These are phyloP conservation scores for Phytophthora tentaculata DNA, from an alignment of 352 stramenopile species.

Conservation along the genomic window DNA sequence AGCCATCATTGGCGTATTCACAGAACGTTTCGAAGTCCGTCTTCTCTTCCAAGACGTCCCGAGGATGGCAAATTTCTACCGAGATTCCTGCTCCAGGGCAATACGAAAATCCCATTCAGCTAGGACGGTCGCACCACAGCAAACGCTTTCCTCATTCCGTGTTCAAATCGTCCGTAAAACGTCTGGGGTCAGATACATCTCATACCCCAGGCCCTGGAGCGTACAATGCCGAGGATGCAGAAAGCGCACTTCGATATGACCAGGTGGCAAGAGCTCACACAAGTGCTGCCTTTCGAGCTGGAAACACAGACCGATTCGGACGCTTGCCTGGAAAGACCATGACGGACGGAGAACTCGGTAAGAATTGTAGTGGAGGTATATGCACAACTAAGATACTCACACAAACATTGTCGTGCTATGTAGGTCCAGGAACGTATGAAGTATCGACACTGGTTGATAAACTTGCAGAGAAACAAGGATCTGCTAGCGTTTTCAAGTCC, in stretches of 20 bases:
- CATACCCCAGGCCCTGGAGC: slow-evolving; percentile 60
- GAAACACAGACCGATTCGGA: slow-evolving; percentile 66
- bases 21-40: slow-evolving; percentile 66
- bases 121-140: slow-evolving; percentile 34
- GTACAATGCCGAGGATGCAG: slow-evolving; percentile 73
- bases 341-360: slow-evolving; percentile 61
- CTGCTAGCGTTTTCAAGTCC: slow-evolving; percentile 46
- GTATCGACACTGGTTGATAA: slow-evolving; percentile 31
- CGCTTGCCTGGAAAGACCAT: slow-evolving; percentile 40
- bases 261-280: slow-evolving; percentile 63
- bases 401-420: not conserved
- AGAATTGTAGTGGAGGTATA: not conserved
- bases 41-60: slow-evolving; percentile 68
- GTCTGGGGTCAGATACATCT: slow-evolving; percentile 44
- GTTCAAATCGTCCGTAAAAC: slow-evolving; percentile 73
- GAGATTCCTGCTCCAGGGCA: slow-evolving; percentile 70
- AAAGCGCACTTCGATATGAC: slow-evolving; percentile 70
- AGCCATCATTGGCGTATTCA: slow-evolving; percentile 44
- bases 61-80: slow-evolving; percentile 51
- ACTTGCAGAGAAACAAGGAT: slow-evolving; percentile 29
- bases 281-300: slow-evolving; percentile 68
- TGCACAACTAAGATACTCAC: slow-evolving; percentile 5
- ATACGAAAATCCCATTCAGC: slow-evolving; percentile 69
- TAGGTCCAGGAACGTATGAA: slow-evolving; percentile 69
- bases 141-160: slow-evolving; percentile 49